These are phyloP conservation scores for Aspergillus pseudonomiae DNA, from an alignment of 2,329 filamentous ascomycete genomes.

Conservation along the genomic window DNA sequence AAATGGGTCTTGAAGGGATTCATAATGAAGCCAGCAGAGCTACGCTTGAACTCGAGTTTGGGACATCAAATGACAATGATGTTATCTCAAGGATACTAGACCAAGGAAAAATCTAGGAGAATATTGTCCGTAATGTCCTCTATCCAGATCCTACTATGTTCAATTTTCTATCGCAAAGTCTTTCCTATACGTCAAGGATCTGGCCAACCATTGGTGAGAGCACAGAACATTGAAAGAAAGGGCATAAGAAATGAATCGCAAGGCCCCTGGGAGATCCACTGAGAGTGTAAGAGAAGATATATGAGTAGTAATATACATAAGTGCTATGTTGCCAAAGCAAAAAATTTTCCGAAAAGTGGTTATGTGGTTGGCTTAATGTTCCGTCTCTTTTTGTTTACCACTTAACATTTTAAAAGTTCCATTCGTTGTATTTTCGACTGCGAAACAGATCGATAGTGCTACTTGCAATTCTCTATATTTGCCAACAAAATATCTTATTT, in stretches of 20 bases:
- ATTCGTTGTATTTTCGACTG: too few relatives aligned
- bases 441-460: too few relatives aligned
- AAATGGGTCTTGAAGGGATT: neutral
- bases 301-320: too few relatives aligned
- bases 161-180: neutral
- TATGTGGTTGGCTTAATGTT: too few relatives aligned
- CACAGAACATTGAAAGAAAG: neutral
- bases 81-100: conserved; percentile 1
- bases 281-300: neutral
- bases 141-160: neutral
- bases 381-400: too few relatives aligned
- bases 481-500: too few relatives aligned
- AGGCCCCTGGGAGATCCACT: neutral
- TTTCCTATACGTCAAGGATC: neutral
- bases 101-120: neutral
- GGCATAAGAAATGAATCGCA: conserved; percentile 2
- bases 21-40: conserved; percentile 1
- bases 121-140: neutral
- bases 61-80: neutral
- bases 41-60: conserved; percentile 1
- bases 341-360: too few relatives aligned
- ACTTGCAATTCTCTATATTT: too few relatives aligned
- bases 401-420: too few relatives aligned
- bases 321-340: too few relatives aligned
- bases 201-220: neutral